A percentile compares a stretch with the other conserved stretches of the same genome.
phyloP scores from a whole-genome alignment of 805 yeast genomes.

The Clavispora phyllophila region DNA sequence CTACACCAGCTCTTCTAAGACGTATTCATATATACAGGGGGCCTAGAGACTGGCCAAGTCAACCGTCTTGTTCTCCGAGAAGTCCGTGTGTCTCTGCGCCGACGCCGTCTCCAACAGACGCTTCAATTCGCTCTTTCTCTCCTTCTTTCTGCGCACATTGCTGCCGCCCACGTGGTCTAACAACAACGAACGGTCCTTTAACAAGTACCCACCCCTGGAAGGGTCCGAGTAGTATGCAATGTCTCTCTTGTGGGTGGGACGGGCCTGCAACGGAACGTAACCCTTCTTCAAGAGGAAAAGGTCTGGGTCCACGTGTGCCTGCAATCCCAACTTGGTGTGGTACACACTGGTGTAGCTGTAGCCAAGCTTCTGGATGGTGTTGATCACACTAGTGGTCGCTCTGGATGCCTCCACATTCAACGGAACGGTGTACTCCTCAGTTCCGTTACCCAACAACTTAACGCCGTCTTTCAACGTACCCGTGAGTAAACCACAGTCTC shows the following conservation, averaged over 20 bases:
- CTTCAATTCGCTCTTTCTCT: slow-evolving; percentile 32
- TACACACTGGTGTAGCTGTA: slow-evolving; percentile 72
- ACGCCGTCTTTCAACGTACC: slow-evolving; percentile 78
- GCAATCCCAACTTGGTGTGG: slow-evolving; percentile 56
- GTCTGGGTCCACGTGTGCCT: slow-evolving; percentile 74
- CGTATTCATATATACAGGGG: background rate
- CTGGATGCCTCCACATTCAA: slow-evolving; percentile 75
- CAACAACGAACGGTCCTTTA: slow-evolving; percentile 33
- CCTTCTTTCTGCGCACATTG: slow-evolving; percentile 17
- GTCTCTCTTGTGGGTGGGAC: slow-evolving; percentile 80
- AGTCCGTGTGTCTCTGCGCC: slow-evolving; percentile 13
- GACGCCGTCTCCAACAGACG: slow-evolving; percentile 32
- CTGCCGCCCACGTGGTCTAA: slow-evolving; percentile 30
- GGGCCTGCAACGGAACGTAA: slow-evolving; percentile 75
- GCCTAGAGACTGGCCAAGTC: slow-evolving; percentile 3
- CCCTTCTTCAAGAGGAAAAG: slow-evolving; percentile 66
- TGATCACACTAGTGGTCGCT: slow-evolving; percentile 73
- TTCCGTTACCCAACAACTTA: slow-evolving; percentile 67
- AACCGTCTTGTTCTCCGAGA: slow-evolving; percentile 9
- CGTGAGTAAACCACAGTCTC: slow-evolving; percentile 63
- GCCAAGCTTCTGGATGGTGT: slow-evolving; percentile 65
- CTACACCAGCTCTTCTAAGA: background rate
- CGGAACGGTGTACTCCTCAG: slow-evolving; percentile 46
- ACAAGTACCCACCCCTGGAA: slow-evolving; percentile 71
- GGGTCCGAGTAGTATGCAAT: slow-evolving; percentile 71